Evolutionary conservation across 371 early-diverging fungal species (phyloP), one percentile per base, ranked within the genome.

Genomic region (Fennellomyces sp.): DNA sequence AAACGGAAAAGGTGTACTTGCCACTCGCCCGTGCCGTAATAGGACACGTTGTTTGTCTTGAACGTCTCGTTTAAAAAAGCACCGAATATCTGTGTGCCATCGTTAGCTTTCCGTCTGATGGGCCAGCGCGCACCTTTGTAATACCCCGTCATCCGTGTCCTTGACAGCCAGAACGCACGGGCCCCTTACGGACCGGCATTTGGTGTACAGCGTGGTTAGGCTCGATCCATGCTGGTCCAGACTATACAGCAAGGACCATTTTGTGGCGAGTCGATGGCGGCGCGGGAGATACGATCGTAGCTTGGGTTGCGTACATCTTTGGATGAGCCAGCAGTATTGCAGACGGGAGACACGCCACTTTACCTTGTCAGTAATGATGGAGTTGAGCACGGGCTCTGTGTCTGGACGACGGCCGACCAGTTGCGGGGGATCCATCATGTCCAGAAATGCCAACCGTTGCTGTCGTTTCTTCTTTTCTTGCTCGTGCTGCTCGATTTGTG

Each of bases 1-100:
- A 63, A 36, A 3, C 13, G 5, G 19, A n/a, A 45, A 35, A 26
- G n/a, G n/a, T n/a, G n/a, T 38, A 19, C 51, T 70, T 86, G 94
- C 96, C 94, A 89, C 80, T 89, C 87, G 23, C 97, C 96, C 25
- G 91, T 94, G n/a, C 97, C 97, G 58, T 91, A 95, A 68, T 91
- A 95, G 21, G 88, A 86, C 25, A 23, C 35, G 5, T 85, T 60
- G 11, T 78, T 70, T 15, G 87, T 68, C 56, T 85, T 77, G 26
- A 94, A 80, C 5, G 88, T 64, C 52, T 97, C 95, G 42, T 81
- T 90, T 19, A 90, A 65, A 75, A 86, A 97, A 2, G 94, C 95
- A 15, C 97, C 97, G 80, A 97, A 96, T 4, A 94, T 78, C 92
- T 92, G 75, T 28, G n/a, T n/a, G n/a, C n/a, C n/a, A n/a, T n/a